Evolutionary conservation across 306 rosid genomes (phyloP), one percentile per base, ranked within the genome.

Genomic region (Gastrolobium villosum): DNA sequence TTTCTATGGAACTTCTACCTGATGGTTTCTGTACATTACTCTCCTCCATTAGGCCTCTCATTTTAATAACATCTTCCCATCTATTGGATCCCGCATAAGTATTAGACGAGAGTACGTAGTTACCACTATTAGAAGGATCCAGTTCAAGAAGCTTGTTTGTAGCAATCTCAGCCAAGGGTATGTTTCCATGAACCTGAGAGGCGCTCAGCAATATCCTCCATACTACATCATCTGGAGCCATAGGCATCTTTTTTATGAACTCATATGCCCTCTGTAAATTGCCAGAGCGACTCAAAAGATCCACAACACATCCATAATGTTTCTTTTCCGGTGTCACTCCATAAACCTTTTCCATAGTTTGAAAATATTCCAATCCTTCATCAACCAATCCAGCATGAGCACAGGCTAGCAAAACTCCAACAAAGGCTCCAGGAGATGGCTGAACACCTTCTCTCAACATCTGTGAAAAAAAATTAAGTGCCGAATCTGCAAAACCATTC

Each of bases 121-220:
- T 89, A 70, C 94, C 90, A 50, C 92, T 90, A 30, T 92, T 87
- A 45, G 82, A 74, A 74, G 96, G 96, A 80, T 92, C 95, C 82
- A 86, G 54, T 75, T 90, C 88, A 63, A 94, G 87, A 81, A 92
- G 97, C 88, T 89, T 92, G 28, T 83, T 83, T 34, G 84, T 67
- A 69, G 90, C 92, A 80, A 88, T 74, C 84, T 94, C 99, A 74
- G 95, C 89, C 69, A 94, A 65, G 75, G 79, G 79, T 82, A 88
- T 62, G 87, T 94, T 86, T 76, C 92, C 91, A 83, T 90, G 94
- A 86, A 90, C 77, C 81, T 87, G 90, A 74, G 92, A 94, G 73
- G 95, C 92, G 64, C 92, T 88, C 63, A 92, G 75, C 87, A 94
- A 85, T 43, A 88, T 92, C 83, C 93, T 90, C 97, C 97, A 92